Evolutionary conservation across 257 asterid species (phyloP).

Genomic region (Echium plantagineum): DNA sequence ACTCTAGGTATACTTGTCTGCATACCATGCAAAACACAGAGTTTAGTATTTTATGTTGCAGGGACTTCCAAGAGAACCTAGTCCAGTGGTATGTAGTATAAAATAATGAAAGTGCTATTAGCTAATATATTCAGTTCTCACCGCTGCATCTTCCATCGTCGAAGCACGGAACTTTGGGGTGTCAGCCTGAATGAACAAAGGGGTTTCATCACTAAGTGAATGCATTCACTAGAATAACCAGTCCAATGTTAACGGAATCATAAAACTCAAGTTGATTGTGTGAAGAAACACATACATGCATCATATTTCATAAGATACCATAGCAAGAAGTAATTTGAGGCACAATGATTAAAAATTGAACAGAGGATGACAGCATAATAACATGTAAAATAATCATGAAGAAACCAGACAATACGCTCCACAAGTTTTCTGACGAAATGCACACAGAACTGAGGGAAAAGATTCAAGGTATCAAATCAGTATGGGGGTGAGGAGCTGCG

Average conservation of each 20-base stretch:
- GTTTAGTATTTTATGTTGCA: not conserved
- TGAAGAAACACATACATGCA: not conserved
- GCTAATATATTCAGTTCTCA: not conserved
- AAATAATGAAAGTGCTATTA: not conserved
- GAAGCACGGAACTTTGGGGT: constrained; percentile 39
- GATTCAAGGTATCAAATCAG: no score
- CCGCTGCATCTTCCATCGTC: constrained; percentile 38
- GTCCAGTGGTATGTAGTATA: not conserved
- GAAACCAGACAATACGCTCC: constrained; percentile 32
- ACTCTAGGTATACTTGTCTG: constrained; percentile 35
- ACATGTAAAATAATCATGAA: constrained; percentile 57
- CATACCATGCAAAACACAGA: not conserved
- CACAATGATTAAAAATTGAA: not conserved
- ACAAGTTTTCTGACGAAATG: constrained; percentile 27
- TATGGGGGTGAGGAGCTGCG: no score
- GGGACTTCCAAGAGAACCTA: not conserved
- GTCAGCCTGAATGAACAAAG: constrained; percentile 51
- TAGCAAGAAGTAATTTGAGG: not conserved
- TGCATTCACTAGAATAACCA: constrained; percentile 6
- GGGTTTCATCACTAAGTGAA: constrained; percentile 8
- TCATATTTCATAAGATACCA: no score
- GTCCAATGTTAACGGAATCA: not conserved
- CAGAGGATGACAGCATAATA: constrained; percentile 23
- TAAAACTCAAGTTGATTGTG: not conserved
- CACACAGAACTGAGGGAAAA: not conserved